phyloP scores from a whole-genome alignment of 2,329 filamentous ascomycete genomes.

The Botrytis paeoniae region DNA sequence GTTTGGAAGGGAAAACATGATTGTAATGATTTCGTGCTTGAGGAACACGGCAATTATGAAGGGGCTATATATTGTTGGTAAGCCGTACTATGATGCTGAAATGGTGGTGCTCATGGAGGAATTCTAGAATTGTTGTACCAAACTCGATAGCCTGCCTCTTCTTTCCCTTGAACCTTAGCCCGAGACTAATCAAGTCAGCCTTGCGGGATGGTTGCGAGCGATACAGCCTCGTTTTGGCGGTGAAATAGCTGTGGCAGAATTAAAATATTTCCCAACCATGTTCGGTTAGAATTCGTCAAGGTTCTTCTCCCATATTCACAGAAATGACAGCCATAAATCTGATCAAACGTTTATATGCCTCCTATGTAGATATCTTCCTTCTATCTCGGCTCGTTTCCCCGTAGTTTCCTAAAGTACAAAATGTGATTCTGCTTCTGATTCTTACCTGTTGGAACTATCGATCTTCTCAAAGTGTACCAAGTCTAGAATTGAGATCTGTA shows the following conservation, averaged over 20 bases:
- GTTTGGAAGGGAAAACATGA: conserved; percentile 60
- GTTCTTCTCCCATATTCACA: neutral
- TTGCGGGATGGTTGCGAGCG: neutral
- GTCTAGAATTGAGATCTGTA: neutral
- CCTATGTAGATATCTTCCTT: neutral
- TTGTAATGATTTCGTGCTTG: neutral
- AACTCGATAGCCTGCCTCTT: neutral
- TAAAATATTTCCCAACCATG: neutral
- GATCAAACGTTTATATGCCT: neutral
- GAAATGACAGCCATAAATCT: neutral
- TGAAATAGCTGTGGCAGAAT: neutral
- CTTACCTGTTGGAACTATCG: neutral
- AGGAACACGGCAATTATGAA: neutral
- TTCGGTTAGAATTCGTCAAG: neutral
- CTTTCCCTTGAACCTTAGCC: neutral
- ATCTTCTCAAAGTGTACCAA: neutral
- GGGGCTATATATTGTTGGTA: neutral
- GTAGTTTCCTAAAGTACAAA: neutral
- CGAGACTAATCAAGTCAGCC: neutral
- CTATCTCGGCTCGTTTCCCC: neutral
- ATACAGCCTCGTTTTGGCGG: neutral
- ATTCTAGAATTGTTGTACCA: neutral
- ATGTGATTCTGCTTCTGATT: neutral
- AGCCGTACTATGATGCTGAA: neutral
- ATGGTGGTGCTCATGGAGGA: neutral